Evolutionary conservation across 441 rosid genomes (phyloP).

Genomic region (Eruca vesicaria): DNA sequence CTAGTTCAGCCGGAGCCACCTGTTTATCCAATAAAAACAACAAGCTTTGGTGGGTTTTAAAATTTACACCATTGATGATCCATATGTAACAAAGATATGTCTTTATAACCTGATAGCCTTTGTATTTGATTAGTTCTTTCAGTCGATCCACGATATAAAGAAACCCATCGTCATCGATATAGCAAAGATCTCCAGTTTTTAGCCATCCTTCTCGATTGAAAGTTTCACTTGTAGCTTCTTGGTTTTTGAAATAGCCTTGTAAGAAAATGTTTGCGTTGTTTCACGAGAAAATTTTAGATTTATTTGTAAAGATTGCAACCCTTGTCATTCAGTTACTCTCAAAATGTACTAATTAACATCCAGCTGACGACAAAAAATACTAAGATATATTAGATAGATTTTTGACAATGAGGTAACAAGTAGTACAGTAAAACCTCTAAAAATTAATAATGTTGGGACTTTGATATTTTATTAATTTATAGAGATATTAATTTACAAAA

Average conservation of each 20-base stretch:
- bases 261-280: neutral
- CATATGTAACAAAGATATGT: neutral
- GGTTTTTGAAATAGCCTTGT: conserved; percentile 69
- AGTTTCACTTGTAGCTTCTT: conserved; percentile 70
- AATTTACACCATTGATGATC: neutral
- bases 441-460: too few relatives aligned
- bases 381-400: too few relatives aligned
- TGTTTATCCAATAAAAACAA: conserved; percentile 19
- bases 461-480: too few relatives aligned
- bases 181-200: conserved; percentile 86
- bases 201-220: conserved; percentile 74
- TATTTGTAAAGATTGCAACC: too few relatives aligned
- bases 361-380: neutral
- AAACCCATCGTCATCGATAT: conserved; percentile 82
- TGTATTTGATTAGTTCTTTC: conserved; percentile 88
- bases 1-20: conserved; percentile 83
- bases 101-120: conserved; percentile 75
- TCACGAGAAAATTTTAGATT: neutral
- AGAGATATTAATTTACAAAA: too few relatives aligned
- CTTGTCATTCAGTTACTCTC: neutral
- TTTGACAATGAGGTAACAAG: too few relatives aligned
- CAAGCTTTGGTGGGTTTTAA: neutral
- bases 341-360: neutral
- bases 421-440: too few relatives aligned
- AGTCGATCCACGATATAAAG: conserved; percentile 76